Base-by-base conservation (phyloP, 352 stramenopile species). In the Achlya hypogyna region DNA sequence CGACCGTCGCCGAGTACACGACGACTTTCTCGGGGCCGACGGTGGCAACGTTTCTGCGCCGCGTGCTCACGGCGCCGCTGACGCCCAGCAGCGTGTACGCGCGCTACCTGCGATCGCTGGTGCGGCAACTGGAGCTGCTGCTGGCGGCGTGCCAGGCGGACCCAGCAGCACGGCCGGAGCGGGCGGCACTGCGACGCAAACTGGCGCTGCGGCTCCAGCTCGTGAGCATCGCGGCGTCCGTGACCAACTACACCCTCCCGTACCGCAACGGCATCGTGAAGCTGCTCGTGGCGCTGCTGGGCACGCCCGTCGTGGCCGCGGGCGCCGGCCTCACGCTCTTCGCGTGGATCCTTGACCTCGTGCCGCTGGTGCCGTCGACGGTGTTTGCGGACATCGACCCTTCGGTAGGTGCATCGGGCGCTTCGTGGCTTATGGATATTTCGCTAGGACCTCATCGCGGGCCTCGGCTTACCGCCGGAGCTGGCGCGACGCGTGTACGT, bases 91-190 rank as follows among this genome's bases (percentile, higher is more conserved):
- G 32, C 27, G 20, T 60, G 28, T 67, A 58, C 34, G 12, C 82
- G 16, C 79, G 82, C n/a, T 93, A 91, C 75, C 88, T 95, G 76
- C 91, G 91, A 78, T 95, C 86, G 6, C 62, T 95, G n/a, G 82
- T 81, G 9, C 66, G 71, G 38, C 86, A 95, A 62, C 62, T 93
- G 9, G 86, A 93, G 65, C 86, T 69, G 72, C 70, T 95, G 0
- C 86, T 84, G 31, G 72, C 63, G 4, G 69, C 80, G 10, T 85
- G 78, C 54, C 81, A 89, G 53, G 70, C 75, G 22, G 63, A 73
- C 14, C 58, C n/a, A 16, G 29, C 31, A 42, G 67, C 53, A 25
- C 40, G 60, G 14, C 31, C 51, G n/a, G 84, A 85, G 27, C 63
- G 86, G 35, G 76, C 81, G 31, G 80, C 79, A 5, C 51, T 93